These are phyloP conservation scores for Eutrema yunnanense DNA, from an alignment of 345 rosid species.

Conservation along the genomic window DNA sequence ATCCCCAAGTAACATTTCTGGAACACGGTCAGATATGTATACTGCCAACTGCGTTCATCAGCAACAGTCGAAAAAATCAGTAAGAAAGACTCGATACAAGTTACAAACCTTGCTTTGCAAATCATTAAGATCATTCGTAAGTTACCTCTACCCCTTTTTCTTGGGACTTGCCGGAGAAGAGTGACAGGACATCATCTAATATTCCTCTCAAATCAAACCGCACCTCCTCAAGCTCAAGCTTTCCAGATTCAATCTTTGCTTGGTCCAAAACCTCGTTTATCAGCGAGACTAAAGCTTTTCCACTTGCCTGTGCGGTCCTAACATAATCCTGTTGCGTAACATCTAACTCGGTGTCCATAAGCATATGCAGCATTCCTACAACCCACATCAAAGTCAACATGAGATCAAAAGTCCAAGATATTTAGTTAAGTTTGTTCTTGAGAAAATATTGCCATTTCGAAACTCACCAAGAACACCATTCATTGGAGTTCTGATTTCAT, in stretches of 20 bases:
- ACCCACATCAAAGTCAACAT: constrained; percentile 18
- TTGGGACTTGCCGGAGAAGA: constrained; percentile 84
- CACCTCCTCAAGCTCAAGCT: constrained; percentile 90
- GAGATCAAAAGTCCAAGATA: not conserved
- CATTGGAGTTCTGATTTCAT: constrained; percentile 98
- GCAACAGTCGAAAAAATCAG: not conserved
- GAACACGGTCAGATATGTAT: constrained; percentile 78
- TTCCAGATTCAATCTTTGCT: constrained; percentile 94
- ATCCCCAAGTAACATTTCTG: constrained; percentile 81
- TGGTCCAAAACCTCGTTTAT: constrained; percentile 93
- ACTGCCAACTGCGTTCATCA: constrained; percentile 66
- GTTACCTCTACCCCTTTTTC: constrained; percentile 89
- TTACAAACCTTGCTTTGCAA: not conserved
- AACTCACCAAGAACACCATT: constrained; percentile 95
- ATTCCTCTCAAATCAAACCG: constrained; percentile 72
- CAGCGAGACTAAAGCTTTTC: constrained; percentile 83
- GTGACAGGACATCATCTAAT: constrained; percentile 89
- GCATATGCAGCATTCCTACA: constrained; percentile 90
- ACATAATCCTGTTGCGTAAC: constrained; percentile 87
- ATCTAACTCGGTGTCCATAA: constrained; percentile 86
- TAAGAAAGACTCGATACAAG: not conserved
- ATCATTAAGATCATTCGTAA: constrained; percentile 17
- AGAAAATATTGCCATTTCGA: not conserved
- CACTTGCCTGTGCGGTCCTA: constrained; percentile 90
- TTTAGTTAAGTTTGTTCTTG: not conserved